phyloP scores from a whole-genome alignment of 176 grass and related monocot species.

The Triticum timopheevii region DNA sequence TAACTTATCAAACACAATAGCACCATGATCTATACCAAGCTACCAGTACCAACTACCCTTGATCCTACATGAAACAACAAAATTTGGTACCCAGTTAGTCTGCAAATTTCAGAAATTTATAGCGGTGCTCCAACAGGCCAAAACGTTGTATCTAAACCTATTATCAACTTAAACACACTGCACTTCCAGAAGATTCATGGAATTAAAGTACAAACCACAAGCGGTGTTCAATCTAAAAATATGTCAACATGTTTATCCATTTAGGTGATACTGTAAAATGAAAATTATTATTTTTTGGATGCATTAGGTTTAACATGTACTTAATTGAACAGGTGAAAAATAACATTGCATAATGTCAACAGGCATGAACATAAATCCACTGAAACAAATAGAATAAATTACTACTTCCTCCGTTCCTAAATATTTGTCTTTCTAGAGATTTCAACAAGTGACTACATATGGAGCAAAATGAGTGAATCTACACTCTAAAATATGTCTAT shows the following conservation, averaged over 20 bases:
- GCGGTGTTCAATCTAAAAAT: neutral
- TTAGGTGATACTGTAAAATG: neutral
- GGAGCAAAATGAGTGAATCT: no score
- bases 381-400: neutral
- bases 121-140: neutral
- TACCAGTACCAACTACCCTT: neutral
- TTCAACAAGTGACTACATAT: no score
- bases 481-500: no score
- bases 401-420: neutral
- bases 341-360: neutral
- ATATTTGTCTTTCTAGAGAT: no score
- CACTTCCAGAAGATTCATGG: conserved; percentile 15
- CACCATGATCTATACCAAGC: neutral
- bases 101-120: neutral
- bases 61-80: neutral
- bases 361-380: neutral
- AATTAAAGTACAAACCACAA: conserved; percentile 1
- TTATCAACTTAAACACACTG: conserved; percentile 23
- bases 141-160: neutral
- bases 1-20: neutral
- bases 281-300: neutral
- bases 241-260: neutral
- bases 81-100: neutral
- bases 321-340: neutral
- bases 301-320: neutral